Conservation (phyloP, 1,284 basidiomycete genomes). For the Gymnopus androsaceus region DNA sequence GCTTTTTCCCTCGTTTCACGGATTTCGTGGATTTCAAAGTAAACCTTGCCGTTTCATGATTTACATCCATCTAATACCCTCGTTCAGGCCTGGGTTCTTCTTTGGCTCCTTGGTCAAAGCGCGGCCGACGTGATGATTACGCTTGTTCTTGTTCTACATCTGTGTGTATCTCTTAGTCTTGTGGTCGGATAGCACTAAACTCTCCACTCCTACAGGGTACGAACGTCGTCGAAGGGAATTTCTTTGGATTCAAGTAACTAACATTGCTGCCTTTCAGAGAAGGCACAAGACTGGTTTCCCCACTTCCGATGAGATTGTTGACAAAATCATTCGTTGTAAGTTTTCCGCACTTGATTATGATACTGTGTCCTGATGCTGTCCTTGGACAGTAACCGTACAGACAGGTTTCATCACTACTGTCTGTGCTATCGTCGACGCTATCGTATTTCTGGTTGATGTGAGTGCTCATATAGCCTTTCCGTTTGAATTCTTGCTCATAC, state of each 20-base stretch:
- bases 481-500: too few relatives aligned
- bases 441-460: constrained; percentile 35
- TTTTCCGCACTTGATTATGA: too few relatives aligned
- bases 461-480: constrained; percentile 16
- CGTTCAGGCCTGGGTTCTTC: constrained; percentile 26
- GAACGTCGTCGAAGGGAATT: neutral
- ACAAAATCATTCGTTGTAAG: constrained; percentile 45
- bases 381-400: constrained; percentile 42
- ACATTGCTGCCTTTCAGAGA: constrained; percentile 29
- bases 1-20: constrained; percentile 28
- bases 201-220: too few relatives aligned
- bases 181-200: too few relatives aligned
- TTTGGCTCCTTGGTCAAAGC: constrained; percentile 32
- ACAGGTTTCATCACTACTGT: constrained; percentile 37
- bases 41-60: neutral
- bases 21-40: constrained; percentile 33
- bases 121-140: constrained; percentile 39
- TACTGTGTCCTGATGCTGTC: too few relatives aligned
- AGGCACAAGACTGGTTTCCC: constrained; percentile 39
- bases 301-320: constrained; percentile 30
- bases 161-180: constrained; percentile 33
- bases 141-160: constrained; percentile 32
- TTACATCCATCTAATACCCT: neutral
- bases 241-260: neutral
- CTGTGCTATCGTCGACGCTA: constrained; percentile 33